Evolutionary conservation across 805 yeast species (phyloP).

Genomic region (Torulaspora quercuum): DNA sequence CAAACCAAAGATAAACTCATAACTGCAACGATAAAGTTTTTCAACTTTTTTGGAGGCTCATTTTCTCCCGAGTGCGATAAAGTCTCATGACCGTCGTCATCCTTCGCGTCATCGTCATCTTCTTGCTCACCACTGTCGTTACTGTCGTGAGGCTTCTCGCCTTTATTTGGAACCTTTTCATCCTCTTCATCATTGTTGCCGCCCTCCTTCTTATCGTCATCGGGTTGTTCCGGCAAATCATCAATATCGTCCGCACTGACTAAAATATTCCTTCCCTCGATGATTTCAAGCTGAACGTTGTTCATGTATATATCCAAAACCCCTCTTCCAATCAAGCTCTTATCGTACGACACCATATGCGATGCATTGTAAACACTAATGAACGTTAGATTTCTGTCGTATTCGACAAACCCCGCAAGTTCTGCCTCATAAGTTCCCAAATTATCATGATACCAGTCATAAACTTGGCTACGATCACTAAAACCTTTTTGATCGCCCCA

Average conservation of each 20-base stretch:
- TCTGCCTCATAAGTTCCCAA: conserved; percentile 33
- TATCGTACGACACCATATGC: conserved; percentile 92
- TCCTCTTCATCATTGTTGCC: conserved; percentile 48
- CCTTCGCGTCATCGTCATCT: conserved; percentile 46
- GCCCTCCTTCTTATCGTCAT: conserved; percentile 45
- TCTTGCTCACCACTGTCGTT: conserved; percentile 38
- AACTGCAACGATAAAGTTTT: conserved; percentile 9
- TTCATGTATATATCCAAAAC: conserved; percentile 53
- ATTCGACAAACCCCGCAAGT: conserved; percentile 46
- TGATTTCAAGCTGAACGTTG: conserved; percentile 53
- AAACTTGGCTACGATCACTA: conserved; percentile 24
- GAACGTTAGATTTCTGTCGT: conserved; percentile 71
- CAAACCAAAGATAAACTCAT: conserved; percentile 13
- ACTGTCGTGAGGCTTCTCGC: conserved; percentile 13
- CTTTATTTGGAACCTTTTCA: conserved; percentile 15
- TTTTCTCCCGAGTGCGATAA: conserved; percentile 7
- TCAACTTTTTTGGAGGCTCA: conserved; percentile 7
- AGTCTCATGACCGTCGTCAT: conserved; percentile 38
- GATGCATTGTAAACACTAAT: conserved; percentile 71
- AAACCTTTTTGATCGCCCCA: conserved; percentile 58
- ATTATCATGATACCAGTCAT: conserved; percentile 43
- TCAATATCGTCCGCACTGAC: conserved; percentile 39
- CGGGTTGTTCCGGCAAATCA: conserved; percentile 46
- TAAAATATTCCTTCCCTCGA: conserved; percentile 48
- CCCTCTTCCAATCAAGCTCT: conserved; percentile 65